phyloP scores from a whole-genome alignment of 495 filamentous ascomycete species.

The Xylaria sp. region DNA sequence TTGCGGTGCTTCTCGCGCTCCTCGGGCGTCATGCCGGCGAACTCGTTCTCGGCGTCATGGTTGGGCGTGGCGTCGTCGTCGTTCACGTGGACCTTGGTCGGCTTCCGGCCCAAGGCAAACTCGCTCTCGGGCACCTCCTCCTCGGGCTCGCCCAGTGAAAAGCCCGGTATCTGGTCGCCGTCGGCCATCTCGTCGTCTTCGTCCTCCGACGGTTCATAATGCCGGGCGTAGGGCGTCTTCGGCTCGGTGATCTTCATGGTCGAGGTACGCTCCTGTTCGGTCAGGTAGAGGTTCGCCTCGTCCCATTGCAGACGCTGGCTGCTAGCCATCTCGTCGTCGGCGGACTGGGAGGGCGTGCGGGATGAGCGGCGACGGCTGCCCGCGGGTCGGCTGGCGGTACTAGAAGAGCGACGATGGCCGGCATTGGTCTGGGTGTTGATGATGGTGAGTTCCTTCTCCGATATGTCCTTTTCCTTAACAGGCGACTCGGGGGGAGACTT shows the following conservation, averaged over 20 bases:
- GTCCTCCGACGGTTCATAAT: slow-evolving; percentile 89
- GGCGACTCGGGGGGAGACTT: slow-evolving; percentile 62
- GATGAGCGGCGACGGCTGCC: slow-evolving; percentile 75
- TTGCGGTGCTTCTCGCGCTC: slow-evolving; percentile 86
- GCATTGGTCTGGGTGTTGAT: slow-evolving; percentile 95
- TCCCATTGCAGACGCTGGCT: slow-evolving; percentile 92
- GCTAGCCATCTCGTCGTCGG: slow-evolving; percentile 48
- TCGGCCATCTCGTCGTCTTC: slow-evolving; percentile 78
- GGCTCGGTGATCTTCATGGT: slow-evolving; percentile 99
- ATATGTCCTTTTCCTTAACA: slow-evolving; percentile 48
- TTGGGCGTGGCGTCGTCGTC: slow-evolving; percentile 55
- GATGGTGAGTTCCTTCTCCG: slow-evolving; percentile 86
- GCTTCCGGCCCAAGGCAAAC: slow-evolving; percentile 51
- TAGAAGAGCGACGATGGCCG: slow-evolving; percentile 85
- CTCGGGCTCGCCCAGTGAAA: slow-evolving; percentile 95
- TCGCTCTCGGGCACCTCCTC: slow-evolving; percentile 64
- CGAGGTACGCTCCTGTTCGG: slow-evolving; percentile 90
- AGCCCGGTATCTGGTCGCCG: slow-evolving; percentile 82
- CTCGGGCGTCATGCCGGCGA: slow-evolving; percentile 71
- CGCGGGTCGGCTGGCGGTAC: slow-evolving; percentile 62
- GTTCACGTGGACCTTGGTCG: slow-evolving; percentile 75
- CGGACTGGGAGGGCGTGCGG: slow-evolving; percentile 48
- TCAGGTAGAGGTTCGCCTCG: slow-evolving; percentile 93
- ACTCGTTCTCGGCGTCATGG: slow-evolving; percentile 62
- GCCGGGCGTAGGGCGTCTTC: slow-evolving; percentile 92